phyloP scores from a whole-genome alignment of 2,329 filamentous ascomycete genomes.

The Colletotrichum chlorophyti region DNA sequence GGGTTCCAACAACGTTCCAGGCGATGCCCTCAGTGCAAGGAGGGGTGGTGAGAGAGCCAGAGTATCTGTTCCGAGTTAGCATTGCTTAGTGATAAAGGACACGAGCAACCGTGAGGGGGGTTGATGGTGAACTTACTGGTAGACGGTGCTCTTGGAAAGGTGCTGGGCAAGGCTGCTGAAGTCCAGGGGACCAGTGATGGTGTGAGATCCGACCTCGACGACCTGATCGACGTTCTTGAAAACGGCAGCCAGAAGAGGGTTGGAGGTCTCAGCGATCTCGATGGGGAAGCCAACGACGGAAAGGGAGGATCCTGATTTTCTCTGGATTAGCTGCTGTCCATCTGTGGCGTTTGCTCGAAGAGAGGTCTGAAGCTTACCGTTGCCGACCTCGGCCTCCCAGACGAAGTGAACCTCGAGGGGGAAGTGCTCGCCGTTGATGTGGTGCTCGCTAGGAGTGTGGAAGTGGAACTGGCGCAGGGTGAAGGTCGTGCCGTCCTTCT shows the following conservation, averaged over 20 bases:
- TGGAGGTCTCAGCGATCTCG: slow-evolving; percentile 35
- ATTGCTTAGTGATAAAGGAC: no score
- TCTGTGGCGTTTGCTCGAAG: background rate
- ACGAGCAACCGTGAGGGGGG: no score
- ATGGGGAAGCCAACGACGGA: slow-evolving; percentile 48
- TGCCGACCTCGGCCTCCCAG: slow-evolving; percentile 40
- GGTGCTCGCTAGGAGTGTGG: slow-evolving; percentile 66
- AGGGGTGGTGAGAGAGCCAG: slow-evolving; percentile 69
- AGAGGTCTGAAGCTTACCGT: background rate
- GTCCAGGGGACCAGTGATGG: slow-evolving; percentile 45
- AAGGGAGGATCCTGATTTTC: slow-evolving; percentile 35
- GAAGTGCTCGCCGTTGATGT: slow-evolving; percentile 50
- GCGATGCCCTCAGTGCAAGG: slow-evolving; percentile 64
- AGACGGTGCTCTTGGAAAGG: slow-evolving; percentile 46
- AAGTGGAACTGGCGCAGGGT: slow-evolving; percentile 63
- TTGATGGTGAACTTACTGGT: slow-evolving; percentile 39
- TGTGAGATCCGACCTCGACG: slow-evolving; percentile 43
- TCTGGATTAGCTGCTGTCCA: slow-evolving; percentile 31
- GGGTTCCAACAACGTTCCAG: slow-evolving; percentile 58
- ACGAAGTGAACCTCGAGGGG: slow-evolving; percentile 52
- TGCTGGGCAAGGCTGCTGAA: slow-evolving; percentile 48
- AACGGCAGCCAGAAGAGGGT: slow-evolving; percentile 43
- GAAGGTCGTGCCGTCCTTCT: slow-evolving; percentile 46
- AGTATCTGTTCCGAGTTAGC: no score
- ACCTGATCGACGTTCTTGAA: slow-evolving; percentile 47